Evolutionary conservation across 2,329 filamentous ascomycete genomes (phyloP).

Genomic region (Trichoderma sp.): DNA sequence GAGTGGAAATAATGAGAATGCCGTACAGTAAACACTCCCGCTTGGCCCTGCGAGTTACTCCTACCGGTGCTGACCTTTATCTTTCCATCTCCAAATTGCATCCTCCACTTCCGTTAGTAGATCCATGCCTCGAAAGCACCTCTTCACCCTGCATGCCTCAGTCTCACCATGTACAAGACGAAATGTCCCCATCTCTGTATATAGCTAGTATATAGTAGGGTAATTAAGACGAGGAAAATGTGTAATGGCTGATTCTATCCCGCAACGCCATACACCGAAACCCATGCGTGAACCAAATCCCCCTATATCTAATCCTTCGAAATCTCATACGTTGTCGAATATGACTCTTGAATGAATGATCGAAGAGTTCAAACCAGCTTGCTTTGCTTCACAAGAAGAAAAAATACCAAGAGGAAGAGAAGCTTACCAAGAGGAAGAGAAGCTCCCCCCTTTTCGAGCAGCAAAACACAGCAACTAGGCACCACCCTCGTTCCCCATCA

Average conservation of each 20-base stretch:
- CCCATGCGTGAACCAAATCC: background rate
- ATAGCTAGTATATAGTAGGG: no score
- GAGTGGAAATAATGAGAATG: no score
- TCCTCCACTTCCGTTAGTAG: no score
- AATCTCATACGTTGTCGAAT: background rate
- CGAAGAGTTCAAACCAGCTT: background rate
- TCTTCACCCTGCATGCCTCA: no score
- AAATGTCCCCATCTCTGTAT: no score
- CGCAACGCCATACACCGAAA: slow-evolving; percentile 18
- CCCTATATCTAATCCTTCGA: background rate
- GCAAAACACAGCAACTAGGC: background rate
- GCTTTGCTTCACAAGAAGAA: background rate
- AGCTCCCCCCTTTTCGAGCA: background rate
- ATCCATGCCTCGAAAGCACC: no score
- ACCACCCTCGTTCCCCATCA: background rate
- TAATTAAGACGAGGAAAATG: no score
- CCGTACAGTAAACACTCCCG: no score
- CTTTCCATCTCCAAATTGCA: no score
- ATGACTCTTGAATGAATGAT: background rate
- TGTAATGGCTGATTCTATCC: background rate
- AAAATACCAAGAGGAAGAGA: background rate
- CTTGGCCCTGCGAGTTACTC: no score
- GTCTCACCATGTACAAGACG: no score
- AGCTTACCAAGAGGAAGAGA: background rate
- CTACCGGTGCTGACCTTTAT: no score